Evolutionary conservation across 2,329 filamentous ascomycete genomes (phyloP).

Genomic region (Rhinocladiella mackenziei): DNA sequence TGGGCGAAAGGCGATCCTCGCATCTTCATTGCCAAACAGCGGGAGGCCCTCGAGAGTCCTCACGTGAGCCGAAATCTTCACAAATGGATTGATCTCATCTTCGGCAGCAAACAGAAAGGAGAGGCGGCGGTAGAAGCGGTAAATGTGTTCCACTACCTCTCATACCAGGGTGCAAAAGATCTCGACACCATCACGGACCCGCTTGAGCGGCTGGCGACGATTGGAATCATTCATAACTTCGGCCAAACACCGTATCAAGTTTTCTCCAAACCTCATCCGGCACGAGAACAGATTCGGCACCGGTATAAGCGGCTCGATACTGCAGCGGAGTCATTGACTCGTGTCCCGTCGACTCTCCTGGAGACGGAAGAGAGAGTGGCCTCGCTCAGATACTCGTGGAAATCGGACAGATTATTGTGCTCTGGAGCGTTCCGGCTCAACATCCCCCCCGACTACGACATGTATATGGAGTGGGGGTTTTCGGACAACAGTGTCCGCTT

Average conservation of each 20-base stretch:
- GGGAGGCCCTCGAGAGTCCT: conserved; percentile 91
- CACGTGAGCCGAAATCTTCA: conserved; percentile 87
- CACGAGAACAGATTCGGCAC: conserved; percentile 65
- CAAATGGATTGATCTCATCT: conserved; percentile 93
- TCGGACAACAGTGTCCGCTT: conserved; percentile 90
- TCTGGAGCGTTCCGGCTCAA: conserved; percentile 81
- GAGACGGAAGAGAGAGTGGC: conserved; percentile 73
- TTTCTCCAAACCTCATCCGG: conserved; percentile 74
- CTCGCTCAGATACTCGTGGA: conserved; percentile 71
- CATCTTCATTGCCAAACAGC: conserved; percentile 90
- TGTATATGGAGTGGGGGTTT: conserved; percentile 94
- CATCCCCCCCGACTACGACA: conserved; percentile 79
- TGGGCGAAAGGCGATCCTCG: conserved; percentile 97
- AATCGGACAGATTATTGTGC: conserved; percentile 77
- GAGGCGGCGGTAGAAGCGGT: conserved; percentile 86
- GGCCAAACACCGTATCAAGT: conserved; percentile 96
- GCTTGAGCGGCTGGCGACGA: conserved; percentile 79
- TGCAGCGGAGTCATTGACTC: conserved; percentile 68
- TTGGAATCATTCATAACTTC: conserved; percentile 97
- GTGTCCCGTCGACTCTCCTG: conserved; percentile 65
- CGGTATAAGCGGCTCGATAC: conserved; percentile 71
- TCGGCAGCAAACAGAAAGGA: conserved; percentile 88
- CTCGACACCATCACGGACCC: conserved; percentile 86
- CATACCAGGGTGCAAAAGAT: conserved; percentile 89
- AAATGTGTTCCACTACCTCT: conserved; percentile 94